These are phyloP conservation scores for Parascedosporium putredinis DNA, from an alignment of 2,329 filamentous ascomycete genomes.

Conservation along the genomic window DNA sequence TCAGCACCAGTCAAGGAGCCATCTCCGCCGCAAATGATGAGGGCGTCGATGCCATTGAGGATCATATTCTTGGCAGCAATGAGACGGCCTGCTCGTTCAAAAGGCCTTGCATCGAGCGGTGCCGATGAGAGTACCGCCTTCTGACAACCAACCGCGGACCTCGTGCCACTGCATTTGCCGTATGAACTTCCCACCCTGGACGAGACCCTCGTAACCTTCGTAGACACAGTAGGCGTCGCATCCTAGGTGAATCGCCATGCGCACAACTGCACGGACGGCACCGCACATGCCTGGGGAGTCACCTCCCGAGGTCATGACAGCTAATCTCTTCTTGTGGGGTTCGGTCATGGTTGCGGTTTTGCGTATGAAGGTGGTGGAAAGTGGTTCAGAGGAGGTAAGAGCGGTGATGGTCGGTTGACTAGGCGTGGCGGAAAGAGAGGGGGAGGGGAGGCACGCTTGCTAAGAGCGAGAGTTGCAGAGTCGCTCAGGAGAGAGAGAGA, in stretches of 20 bases:
- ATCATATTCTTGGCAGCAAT: slow-evolving; percentile 91
- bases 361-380: not conserved
- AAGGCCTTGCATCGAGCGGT: slow-evolving; percentile 90
- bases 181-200: slow-evolving; percentile 82
- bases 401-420: not conserved
- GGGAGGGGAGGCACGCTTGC: not conserved
- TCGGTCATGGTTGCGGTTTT: slow-evolving; percentile 24
- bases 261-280: slow-evolving; percentile 79
- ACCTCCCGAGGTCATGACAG: slow-evolving; percentile 87
- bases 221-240: slow-evolving; percentile 75
- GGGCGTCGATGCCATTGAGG: slow-evolving; percentile 80
- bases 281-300: slow-evolving; percentile 95
- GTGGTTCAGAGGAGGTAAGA: not conserved
- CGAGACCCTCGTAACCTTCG: slow-evolving; percentile 93
- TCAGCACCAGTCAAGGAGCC: slow-evolving; percentile 94
- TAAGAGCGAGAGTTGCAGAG: not conserved
- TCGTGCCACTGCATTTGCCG: slow-evolving; percentile 83
- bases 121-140: slow-evolving; percentile 91
- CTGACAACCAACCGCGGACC: slow-evolving; percentile 85
- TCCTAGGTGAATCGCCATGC: slow-evolving; percentile 77
- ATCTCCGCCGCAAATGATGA: slow-evolving; percentile 95
- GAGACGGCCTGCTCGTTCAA: slow-evolving; percentile 71
- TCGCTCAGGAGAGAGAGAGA: not conserved
- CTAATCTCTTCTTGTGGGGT: slow-evolving; percentile 55
- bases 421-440: not conserved